These are phyloP conservation scores for Crucibulum laeve DNA, from an alignment of 768 basidiomycete species.

Conservation along the genomic window DNA sequence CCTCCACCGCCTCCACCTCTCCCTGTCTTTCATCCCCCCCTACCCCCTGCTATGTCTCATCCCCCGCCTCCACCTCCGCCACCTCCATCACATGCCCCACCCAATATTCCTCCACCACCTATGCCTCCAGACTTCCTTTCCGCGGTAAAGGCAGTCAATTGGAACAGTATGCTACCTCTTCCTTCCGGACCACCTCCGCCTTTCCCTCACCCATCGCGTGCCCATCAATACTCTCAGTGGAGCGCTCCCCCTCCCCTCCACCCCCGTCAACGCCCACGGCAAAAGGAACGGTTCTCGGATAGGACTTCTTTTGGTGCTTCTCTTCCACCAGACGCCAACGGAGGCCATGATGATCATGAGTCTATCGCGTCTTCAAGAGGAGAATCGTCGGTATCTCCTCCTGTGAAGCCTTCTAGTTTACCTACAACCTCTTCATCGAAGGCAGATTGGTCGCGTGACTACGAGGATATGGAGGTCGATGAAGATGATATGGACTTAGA, in stretches of 20 bases:
- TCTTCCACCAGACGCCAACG: conserved; percentile 5
- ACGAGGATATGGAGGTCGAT: conserved; percentile 17
- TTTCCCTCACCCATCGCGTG: background rate
- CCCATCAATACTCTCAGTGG: background rate
- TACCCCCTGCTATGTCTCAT: background rate
- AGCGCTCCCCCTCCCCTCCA: no score
- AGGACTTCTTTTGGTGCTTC: conserved; percentile 9
- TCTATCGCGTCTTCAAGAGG: conserved; percentile 19
- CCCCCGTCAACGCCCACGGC: no score
- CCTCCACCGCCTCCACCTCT: background rate
- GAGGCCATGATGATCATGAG: conserved; percentile 13
- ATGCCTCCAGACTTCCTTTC: background rate
- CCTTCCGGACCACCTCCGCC: background rate
- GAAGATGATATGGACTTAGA: conserved; percentile 26
- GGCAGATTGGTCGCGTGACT: background rate
- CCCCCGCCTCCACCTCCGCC: background rate
- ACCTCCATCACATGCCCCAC: background rate
- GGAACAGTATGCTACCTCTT: background rate
- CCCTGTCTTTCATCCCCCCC: no score
- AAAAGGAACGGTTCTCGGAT: background rate
- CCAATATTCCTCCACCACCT: background rate
- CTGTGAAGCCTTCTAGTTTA: no score
- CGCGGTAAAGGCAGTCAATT: background rate
- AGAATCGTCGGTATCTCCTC: background rate
- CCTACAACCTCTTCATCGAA: no score